Evolutionary conservation across 106 monocot species (phyloP), one percentile per base, ranked within the genome.

Genomic region (Dioscorea alata): DNA sequence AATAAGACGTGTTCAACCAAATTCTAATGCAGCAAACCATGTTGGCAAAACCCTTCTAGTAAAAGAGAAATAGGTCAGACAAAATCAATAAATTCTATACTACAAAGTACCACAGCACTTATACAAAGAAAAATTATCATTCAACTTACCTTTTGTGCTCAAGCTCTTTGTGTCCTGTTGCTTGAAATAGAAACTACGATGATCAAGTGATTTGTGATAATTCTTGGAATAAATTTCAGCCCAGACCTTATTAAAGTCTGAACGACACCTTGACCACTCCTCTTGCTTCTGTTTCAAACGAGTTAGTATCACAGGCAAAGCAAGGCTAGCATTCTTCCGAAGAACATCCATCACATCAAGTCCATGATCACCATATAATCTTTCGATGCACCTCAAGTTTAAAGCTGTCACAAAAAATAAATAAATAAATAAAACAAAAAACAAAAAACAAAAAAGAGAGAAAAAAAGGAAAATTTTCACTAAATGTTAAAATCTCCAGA

Each of bases 221-320:
- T 66, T 66, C 59, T 66, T 66, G 12, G 57, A 49, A 60, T 48
- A 66, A 28, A 50, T 48, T 42, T 60, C 66, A 23, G 20, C 20
- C 74, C 66, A 74, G 59, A 49, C 35, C 48, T 50, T 74, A 35
- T 66, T 57, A 34, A 74, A 49, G 49, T 66, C 50, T 21, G 50
- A n/a, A 23, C 28, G 48, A 21, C 25, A 59, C n/a, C 57, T 74
- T 61, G 50, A 51, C 61, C 49, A 23, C 32, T 60, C 75, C 52
- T 61, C 50, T 68, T 68, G 59, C 52, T 75, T 75, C 34, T 75
- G 67, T 51, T 75, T 67, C 60, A 75, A 48, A 61, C 75, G 68
- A 59, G 68, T 59, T 14, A 59, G 57, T 59, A 74, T 32, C 12
- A 74, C 66, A 59, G 74, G 74, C 42, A 74, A 49, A 48, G 49